Evolutionary conservation across 208 protist species (phyloP).

Genomic region (Vickermania ingenoplastis): DNA sequence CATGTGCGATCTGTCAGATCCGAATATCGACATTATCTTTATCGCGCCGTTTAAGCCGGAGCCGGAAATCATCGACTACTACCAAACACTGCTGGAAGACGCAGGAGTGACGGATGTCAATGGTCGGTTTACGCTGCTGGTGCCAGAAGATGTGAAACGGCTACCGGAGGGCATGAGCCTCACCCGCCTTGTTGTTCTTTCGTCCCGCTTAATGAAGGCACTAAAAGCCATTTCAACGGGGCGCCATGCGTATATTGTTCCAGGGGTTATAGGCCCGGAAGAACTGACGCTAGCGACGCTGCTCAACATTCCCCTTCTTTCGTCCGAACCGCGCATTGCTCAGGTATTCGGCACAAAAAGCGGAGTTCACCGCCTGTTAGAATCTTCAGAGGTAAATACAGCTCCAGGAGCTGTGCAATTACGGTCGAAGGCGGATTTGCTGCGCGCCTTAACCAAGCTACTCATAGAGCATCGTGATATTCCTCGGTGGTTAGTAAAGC

Average conservation of each 20-base stretch:
- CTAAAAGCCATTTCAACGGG: slow-evolving; percentile 52
- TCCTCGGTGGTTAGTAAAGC: slow-evolving; percentile 81
- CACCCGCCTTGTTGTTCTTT: slow-evolving; percentile 61
- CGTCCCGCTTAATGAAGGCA: slow-evolving; percentile 71
- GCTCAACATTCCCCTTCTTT: slow-evolving; percentile 81
- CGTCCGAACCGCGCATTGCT: slow-evolving; percentile 59
- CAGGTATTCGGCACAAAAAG: slow-evolving; percentile 82
- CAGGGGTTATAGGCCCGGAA: slow-evolving; percentile 75
- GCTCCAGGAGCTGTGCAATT: slow-evolving; percentile 53
- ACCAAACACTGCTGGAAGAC: slow-evolving; percentile 52
- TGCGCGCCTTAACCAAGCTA: slow-evolving; percentile 48
- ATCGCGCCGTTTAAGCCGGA: slow-evolving; percentile 71
- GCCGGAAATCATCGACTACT: slow-evolving; percentile 73
- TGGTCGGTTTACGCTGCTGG: slow-evolving; percentile 62
- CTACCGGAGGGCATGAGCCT: slow-evolving; percentile 69
- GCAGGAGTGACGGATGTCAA: slow-evolving; percentile 41
- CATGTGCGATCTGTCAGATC: slow-evolving; percentile 67
- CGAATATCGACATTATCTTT: slow-evolving; percentile 72
- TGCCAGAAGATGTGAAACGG: slow-evolving; percentile 65
- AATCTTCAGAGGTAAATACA: slow-evolving; percentile 64
- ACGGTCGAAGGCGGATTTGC: slow-evolving; percentile 35
- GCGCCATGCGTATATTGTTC: slow-evolving; percentile 69
- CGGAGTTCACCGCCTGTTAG: slow-evolving; percentile 59
- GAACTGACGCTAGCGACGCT: slow-evolving; percentile 74
- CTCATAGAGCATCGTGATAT: slow-evolving; percentile 65